Evolutionary conservation across 768 basidiomycete genomes (phyloP).

Genomic region (Auriscalpium microsporum): DNA sequence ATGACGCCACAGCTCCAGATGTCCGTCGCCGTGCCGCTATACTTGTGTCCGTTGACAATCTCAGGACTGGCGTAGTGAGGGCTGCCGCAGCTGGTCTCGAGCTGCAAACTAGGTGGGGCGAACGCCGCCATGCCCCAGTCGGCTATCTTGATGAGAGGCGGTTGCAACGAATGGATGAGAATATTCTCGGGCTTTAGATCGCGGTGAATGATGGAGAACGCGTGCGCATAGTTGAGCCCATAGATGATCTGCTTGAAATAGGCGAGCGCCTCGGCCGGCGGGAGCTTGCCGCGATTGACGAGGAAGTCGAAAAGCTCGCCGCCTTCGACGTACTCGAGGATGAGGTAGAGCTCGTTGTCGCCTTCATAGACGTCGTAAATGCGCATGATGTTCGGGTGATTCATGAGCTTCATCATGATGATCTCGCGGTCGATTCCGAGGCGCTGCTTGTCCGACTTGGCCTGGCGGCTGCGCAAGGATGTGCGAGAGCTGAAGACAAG

Average conservation of each 20-base stretch:
- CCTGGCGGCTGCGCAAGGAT: slow-evolving; percentile 55
- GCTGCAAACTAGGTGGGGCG: slow-evolving; percentile 72
- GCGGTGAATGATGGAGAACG: slow-evolving; percentile 95
- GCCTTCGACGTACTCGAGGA: slow-evolving; percentile 92
- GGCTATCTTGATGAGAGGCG: slow-evolving; percentile 87
- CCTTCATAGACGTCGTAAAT: slow-evolving; percentile 96
- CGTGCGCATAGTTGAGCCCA: slow-evolving; percentile 93
- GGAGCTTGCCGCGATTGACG: slow-evolving; percentile 78
- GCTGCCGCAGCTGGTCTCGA: slow-evolving; percentile 93
- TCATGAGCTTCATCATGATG: slow-evolving; percentile 99
- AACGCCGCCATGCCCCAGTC: slow-evolving; percentile 99
- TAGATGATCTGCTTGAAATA: slow-evolving; percentile 96
- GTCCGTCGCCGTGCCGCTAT: slow-evolving; percentile 84
- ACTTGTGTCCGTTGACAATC: slow-evolving; percentile 86
- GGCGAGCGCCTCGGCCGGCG: slow-evolving; percentile 71
- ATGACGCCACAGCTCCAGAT: slow-evolving; percentile 98
- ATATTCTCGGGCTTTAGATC: slow-evolving; percentile 99
- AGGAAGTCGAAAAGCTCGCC: slow-evolving; percentile 97
- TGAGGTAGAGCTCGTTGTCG: slow-evolving; percentile 81
- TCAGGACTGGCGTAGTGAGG: slow-evolving; percentile 97
- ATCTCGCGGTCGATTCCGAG: slow-evolving; percentile 91
- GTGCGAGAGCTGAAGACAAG: slow-evolving; percentile 66
- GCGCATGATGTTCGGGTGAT: slow-evolving; percentile 93
- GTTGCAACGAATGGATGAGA: slow-evolving; percentile 73
- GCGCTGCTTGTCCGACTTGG: slow-evolving; percentile 71